Evolutionary conservation across 2,329 filamentous ascomycete species (phyloP), one percentile per base, ranked within the genome.

Genomic region (Sporothrix protearum): DNA sequence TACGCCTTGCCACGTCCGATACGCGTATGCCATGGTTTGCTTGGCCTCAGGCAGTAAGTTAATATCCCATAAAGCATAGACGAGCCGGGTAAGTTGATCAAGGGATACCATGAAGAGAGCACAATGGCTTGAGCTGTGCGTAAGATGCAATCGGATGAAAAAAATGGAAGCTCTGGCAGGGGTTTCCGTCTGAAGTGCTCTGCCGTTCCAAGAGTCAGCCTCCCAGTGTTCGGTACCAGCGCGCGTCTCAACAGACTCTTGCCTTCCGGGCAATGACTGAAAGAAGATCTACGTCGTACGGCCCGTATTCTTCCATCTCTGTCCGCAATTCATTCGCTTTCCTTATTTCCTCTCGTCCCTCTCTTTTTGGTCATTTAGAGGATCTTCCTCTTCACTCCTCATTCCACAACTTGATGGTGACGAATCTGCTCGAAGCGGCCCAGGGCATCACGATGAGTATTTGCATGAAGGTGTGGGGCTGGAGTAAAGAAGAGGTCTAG

Each of bases 371-470:
- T n/a, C n/a, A n/a, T n/a, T n/a, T n/a, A n/a, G n/a, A n/a, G n/a
- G n/a, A n/a, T n/a, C n/a, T n/a, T n/a, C n/a, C n/a, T n/a, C n/a
- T n/a, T n/a, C n/a, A n/a, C n/a, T n/a, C n/a, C n/a, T n/a, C n/a
- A n/a, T n/a, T n/a, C n/a, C 45, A 36, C 16, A 49, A n/a, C 39
- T 76, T 77, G 74, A 74, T 76, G 63, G 73, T 77, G 74, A 76
- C 74, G 6, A 78, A 78, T 72, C 74, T 77, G 36, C 74, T 76
- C 33, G 73, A 75, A 19, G 77, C 73, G 9, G 28, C 77, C 10
- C 72, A 76, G 22, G 75, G 74, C 33, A 73, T 77, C 36, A 77
- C 75, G n/a, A 75, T 76, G 72, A 74, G 73, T 51, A 70, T 77
- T 42, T 75, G 77, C 61, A 76, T 72, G 2, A 74, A 75, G 30